Evolutionary conservation across 2,329 filamentous ascomycete species (phyloP), one percentile per base, ranked within the genome.

Genomic region (Ascochyta clinopodiicola): DNA sequence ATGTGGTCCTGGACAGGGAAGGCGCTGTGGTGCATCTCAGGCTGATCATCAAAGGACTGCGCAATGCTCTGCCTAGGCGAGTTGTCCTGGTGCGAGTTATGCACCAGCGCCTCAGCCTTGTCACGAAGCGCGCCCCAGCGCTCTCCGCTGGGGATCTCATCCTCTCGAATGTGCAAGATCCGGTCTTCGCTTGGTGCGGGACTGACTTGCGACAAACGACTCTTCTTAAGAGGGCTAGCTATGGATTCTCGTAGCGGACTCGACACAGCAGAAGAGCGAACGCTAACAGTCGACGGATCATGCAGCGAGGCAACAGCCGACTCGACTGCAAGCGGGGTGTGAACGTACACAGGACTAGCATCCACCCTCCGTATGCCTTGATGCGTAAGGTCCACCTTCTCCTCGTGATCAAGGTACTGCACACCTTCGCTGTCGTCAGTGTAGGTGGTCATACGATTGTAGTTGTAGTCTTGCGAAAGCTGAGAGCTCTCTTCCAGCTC

Each of bases 271-370:
- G 75, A 77, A 2, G 75, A 77, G 10, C 69, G 73, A 40, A 76
- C 69, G 39, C 78, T 93, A 48, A 96, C 72, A 12, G 88, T 84
- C 2, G 92, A 96, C 0, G 92, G 94, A 17, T 92, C 91, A 65
- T 95, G 89, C 6, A 98, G 80, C 15, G 93, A 97, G 7, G 94
- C 94, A 10, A 98, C 93, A 9, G 90, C 90, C 13, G 93, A 97
- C 75, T 97, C 93, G 0, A 96, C 87, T 2, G 85, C 91, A 31
- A 87, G 71, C 2, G 85, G 86, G 1, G 86, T 87, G 64, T 92
- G 87, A 3, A 96, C 83, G 68, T 92, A 88, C 62, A 91, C 83
- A 2, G 92, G 88, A 64, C 91, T 96, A 10, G 87, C 87, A 37
- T 84, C 88, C 42, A 92, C 78, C 19, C 84, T 86, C 27, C 84